Conservation (phyloP, 306 rosid genomes). For the Corylus americana region DNA sequence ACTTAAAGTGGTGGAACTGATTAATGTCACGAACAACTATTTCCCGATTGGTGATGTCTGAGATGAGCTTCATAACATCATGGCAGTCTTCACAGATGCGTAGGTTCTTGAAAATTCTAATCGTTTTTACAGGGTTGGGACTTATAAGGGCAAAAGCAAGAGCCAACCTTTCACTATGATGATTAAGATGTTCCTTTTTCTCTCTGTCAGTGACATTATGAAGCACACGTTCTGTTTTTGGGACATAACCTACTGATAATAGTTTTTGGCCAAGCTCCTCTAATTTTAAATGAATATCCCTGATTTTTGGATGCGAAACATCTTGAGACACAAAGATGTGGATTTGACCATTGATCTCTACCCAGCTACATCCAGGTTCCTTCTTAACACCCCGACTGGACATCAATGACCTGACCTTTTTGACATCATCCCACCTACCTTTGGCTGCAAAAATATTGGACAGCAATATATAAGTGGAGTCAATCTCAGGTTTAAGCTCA, state of each 20-base stretch:
- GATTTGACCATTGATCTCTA: slow-evolving; percentile 32
- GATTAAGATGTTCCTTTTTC: slow-evolving; percentile 36
- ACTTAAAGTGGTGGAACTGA: slow-evolving; percentile 41
- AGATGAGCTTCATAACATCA: slow-evolving; percentile 37
- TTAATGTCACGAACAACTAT: slow-evolving; percentile 40
- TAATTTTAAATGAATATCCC: slow-evolving; percentile 30
- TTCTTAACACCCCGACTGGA: slow-evolving; percentile 38
- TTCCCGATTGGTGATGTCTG: slow-evolving; percentile 30
- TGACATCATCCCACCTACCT: slow-evolving; percentile 39
- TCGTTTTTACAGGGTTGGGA: slow-evolving; percentile 18
- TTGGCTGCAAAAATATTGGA: slow-evolving; percentile 41
- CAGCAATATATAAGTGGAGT: slow-evolving; percentile 39
- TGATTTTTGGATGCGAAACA: slow-evolving; percentile 31
- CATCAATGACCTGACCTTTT: slow-evolving; percentile 35
- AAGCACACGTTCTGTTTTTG: slow-evolving; percentile 33
- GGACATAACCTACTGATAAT: slow-evolving; percentile 32
- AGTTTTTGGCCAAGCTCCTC: slow-evolving; percentile 37
- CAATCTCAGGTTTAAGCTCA: slow-evolving; percentile 36
- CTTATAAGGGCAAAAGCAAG: slow-evolving; percentile 38
- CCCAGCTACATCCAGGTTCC: slow-evolving; percentile 51
- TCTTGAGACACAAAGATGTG: slow-evolving; percentile 34
- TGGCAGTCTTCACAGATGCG: slow-evolving; percentile 45
- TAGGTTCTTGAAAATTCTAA: slow-evolving; percentile 39
- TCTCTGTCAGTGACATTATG: slow-evolving; percentile 30
- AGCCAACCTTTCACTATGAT: slow-evolving; percentile 45